Base-by-base conservation (phyloP, 768 basidiomycete genomes). In the Suillus ampliporus region DNA sequence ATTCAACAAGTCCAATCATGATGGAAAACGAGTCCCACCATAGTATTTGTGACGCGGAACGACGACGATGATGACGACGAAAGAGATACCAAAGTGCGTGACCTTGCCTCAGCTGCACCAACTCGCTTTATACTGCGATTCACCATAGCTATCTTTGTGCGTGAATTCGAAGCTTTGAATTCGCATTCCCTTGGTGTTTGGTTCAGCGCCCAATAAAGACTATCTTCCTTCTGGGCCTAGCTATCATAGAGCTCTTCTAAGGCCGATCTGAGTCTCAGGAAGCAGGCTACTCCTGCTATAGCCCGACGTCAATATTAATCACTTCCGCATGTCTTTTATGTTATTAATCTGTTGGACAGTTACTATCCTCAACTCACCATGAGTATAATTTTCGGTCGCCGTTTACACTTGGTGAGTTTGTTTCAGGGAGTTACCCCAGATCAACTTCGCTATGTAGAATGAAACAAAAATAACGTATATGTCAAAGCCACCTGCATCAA, bases 61-160 rank as follows among this genome's bases (percentile, higher is more conserved):
- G n/a, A n/a, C n/a, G n/a, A n/a, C n/a, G n/a, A n/a, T n/a, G n/a
- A n/a, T n/a, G 35, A 23, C 35, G 52, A 23, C 17, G 35, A 38
- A 19, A 10, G 52, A 19, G 31, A 13, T 26, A 15, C 40, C 23
- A 60, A 38, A 37, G 59, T 57, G 15, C 13, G 13, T 15, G 47
- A 28, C 51, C 31, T 34, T 14, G 50, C 15, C 14, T n/a, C 21
- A 21, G 11, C 31, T 34, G 43, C 23, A 6, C 14, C 5, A 26
- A 38, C 10, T 23, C 35, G 15, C 21, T 38, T 54, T 34, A 26
- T 51, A 51, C 8, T 23, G 50, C 34, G 44, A 59, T 37, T 35
- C 58, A 35, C 58, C 26, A 23, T 17, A 17, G 5, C 53, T 60
- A 38, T 60, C 58, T 37, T 60, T 51, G n/a, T n/a, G 37, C 58